Conservation (phyloP, 164 flowering plant species). For the Macadamia tetraphylla region DNA sequence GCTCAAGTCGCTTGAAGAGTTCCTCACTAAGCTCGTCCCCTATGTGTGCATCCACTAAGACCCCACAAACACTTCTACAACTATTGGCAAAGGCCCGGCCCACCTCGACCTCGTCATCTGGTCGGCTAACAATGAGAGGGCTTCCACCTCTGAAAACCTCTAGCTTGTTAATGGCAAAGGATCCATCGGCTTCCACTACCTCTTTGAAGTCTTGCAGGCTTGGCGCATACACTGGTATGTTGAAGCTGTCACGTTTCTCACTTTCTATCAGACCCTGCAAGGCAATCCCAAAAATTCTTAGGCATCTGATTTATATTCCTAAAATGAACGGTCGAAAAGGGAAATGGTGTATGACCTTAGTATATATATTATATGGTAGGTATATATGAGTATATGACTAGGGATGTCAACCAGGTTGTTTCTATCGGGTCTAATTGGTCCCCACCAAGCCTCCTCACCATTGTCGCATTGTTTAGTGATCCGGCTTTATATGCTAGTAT, state of each 20-base stretch:
- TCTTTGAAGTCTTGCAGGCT: conserved; percentile 83
- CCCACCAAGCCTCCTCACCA: no score
- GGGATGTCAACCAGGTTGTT: no score
- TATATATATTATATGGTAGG: no score
- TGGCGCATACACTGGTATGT: conserved; percentile 83
- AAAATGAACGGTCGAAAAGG: no score
- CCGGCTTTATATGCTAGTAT: no score
- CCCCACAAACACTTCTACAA: conserved; percentile 73
- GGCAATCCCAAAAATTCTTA: not conserved
- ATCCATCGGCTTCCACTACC: conserved; percentile 72
- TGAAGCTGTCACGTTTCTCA: conserved; percentile 69
- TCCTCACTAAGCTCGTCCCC: conserved; percentile 65
- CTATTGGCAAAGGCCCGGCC: conserved; percentile 72
- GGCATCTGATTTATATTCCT: not conserved
- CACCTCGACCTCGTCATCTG: conserved; percentile 65
- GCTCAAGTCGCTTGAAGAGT: conserved; percentile 55
- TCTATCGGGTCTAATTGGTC: no score
- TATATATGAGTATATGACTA: no score
- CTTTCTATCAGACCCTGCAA: conserved; percentile 48
- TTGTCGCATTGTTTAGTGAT: no score
- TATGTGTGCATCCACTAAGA: conserved; percentile 78
- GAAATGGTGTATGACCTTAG: no score
- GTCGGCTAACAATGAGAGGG: conserved; percentile 66
- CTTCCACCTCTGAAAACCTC: conserved; percentile 79
- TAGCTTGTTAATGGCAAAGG: conserved; percentile 57